Conservation (phyloP, 768 basidiomycete genomes). For the Crepidotus variabilis region DNA sequence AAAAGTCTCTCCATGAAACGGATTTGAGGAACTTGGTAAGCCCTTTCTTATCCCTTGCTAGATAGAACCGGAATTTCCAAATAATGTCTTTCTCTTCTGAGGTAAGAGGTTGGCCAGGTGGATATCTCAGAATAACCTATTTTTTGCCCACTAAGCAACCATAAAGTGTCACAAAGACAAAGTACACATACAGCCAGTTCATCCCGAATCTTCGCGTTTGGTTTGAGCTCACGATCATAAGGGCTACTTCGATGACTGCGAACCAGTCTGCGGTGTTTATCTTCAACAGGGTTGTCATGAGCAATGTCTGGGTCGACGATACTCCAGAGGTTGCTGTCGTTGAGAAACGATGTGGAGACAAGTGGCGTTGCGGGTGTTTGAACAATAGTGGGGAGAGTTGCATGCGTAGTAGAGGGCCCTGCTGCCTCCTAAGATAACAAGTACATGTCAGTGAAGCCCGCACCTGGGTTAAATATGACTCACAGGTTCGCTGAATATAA, state of each 20-base stretch:
- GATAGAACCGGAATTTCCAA: conserved; percentile 99
- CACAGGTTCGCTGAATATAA: conserved; percentile 90
- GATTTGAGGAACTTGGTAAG: conserved; percentile 97
- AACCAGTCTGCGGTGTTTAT: conserved; percentile 91
- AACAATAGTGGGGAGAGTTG: conserved; percentile 35
- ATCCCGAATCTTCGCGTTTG: conserved; percentile 93
- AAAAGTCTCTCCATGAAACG: conserved; percentile 94
- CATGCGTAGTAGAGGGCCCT: conserved; percentile 34
- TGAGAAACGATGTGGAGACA: conserved; percentile 46
- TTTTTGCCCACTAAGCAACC: not conserved
- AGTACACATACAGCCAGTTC: conserved; percentile 70
- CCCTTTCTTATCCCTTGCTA: conserved; percentile 86
- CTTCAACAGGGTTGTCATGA: conserved; percentile 95
- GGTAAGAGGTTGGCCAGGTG: conserved; percentile 82
- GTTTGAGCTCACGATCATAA: conserved; percentile 93
- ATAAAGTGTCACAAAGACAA: not conserved
- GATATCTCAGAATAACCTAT: conserved; percentile 86
- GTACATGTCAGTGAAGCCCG: not conserved
- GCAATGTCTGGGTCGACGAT: conserved; percentile 88
- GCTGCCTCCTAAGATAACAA: conserved; percentile 18
- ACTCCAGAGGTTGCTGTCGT: conserved; percentile 78
- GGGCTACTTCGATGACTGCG: conserved; percentile 94
- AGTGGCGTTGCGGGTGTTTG: conserved; percentile 43
- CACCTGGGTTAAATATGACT: too few relatives aligned
- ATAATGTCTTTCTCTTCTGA: conserved; percentile 94